These are phyloP conservation scores for Diutina mesorugosa DNA, from an alignment of 1,139 yeast genomes.

Conservation along the genomic window DNA sequence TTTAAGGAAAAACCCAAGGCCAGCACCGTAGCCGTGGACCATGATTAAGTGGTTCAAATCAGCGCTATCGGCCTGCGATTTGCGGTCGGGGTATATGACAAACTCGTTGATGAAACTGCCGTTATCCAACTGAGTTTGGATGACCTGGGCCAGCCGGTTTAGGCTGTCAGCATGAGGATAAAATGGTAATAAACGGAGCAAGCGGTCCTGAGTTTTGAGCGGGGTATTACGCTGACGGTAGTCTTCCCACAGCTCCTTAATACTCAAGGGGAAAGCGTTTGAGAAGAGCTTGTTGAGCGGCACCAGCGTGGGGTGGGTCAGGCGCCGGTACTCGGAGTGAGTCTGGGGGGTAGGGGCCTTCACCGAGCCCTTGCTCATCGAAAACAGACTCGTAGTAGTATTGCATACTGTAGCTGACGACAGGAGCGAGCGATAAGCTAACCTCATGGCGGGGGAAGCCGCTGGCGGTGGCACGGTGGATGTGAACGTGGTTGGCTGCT, in stretches of 20 bases:
- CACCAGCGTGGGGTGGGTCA: constrained; percentile 54
- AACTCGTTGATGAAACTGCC: constrained; percentile 50
- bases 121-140: constrained; percentile 23
- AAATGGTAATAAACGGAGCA: constrained; percentile 30
- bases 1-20: constrained; percentile 56
- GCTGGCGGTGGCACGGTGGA: not conserved
- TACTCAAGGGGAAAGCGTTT: constrained; percentile 44
- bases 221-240: constrained; percentile 28
- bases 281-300: constrained; percentile 40
- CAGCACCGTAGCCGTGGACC: constrained; percentile 74
- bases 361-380: not conserved
- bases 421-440: not conserved
- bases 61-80: not conserved
- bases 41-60: constrained; percentile 40
- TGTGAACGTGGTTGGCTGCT: not conserved
- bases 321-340: constrained; percentile 12
- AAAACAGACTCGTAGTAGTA: not conserved
- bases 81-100: constrained; percentile 32
- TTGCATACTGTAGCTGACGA: not conserved
- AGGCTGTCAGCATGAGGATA: constrained; percentile 18
- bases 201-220: constrained; percentile 37
- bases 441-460: not conserved
- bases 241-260: constrained; percentile 39
- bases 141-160: constrained; percentile 20
- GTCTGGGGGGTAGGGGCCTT: not conserved